These are phyloP conservation scores for Magnolia officinalis DNA, from an alignment of 164 flowering plant genomes.

Conservation along the genomic window DNA sequence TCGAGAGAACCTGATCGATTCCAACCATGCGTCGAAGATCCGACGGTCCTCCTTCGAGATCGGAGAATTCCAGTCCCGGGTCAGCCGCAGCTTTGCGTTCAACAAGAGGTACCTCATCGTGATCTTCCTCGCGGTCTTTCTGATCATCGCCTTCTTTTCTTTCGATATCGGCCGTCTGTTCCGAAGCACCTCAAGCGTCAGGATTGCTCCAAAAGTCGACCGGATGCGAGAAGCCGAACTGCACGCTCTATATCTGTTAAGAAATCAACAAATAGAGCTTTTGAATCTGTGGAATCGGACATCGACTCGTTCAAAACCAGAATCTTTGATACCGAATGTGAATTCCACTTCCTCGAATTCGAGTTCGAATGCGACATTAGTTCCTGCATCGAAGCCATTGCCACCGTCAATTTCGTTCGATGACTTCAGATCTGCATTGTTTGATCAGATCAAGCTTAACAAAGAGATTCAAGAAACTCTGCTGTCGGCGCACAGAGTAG, in stretches of 20 bases:
- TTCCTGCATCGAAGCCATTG: conserved; percentile 10
- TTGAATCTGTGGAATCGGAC: conserved; percentile 59
- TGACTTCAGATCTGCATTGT: conserved; percentile 44
- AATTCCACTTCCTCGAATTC: conserved; percentile 4
- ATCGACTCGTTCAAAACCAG: background rate
- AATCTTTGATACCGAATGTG: background rate
- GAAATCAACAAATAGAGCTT: conserved; percentile 66
- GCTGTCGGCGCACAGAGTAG: conserved; percentile 51
- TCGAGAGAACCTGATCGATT: conserved; percentile 37
- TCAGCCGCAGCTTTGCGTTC: conserved; percentile 17
- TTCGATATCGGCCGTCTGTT: conserved; percentile 40
- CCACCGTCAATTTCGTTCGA: conserved; percentile 17
- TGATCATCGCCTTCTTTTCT: conserved; percentile 46
- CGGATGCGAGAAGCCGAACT: conserved; percentile 74
- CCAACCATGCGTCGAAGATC: conserved; percentile 29
- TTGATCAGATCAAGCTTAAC: conserved; percentile 60
- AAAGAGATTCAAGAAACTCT: conserved; percentile 64
- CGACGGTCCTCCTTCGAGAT: conserved; percentile 16
- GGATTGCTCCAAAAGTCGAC: conserved; percentile 20
- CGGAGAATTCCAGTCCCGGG: conserved; percentile 11
- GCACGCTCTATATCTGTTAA: conserved; percentile 60
- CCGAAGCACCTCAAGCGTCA: conserved; percentile 22
- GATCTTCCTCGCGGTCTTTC: conserved; percentile 42
- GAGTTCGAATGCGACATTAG: conserved; percentile 5
- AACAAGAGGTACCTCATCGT: conserved; percentile 48